A percentile compares a stretch with the other conserved stretches of the same genome.
Evolutionary conservation across 768 basidiomycete species (phyloP).

Genomic region (Lentinula detonsa): DNA sequence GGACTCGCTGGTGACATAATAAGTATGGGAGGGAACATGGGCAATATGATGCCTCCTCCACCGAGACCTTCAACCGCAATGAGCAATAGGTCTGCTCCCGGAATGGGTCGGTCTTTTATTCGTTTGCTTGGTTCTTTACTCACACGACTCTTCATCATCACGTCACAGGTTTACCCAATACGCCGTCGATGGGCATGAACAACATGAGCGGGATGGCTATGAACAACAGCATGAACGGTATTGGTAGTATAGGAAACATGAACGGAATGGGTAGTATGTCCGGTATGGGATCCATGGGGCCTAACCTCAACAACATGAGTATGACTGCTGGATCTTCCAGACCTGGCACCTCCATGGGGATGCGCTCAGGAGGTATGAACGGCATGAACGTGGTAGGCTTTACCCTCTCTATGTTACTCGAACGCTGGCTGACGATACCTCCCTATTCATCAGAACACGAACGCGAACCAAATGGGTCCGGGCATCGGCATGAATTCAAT

Average conservation of each 20-base stretch:
- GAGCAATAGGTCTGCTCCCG: neutral
- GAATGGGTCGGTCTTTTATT: neutral
- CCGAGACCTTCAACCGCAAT: conserved; percentile 5
- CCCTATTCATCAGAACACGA: neutral
- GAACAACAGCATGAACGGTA: neutral
- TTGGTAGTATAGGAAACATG: neutral
- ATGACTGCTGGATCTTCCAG: neutral
- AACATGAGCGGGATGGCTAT: neutral
- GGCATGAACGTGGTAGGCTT: conserved; percentile 4
- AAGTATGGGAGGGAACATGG: neutral
- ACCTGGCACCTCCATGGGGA: conserved; percentile 8
- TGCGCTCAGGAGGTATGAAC: conserved; percentile 5
- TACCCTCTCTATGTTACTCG: neutral
- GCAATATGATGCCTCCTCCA: conserved; percentile 6
- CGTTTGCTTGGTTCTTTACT: neutral
- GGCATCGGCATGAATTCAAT: conserved; percentile 6
- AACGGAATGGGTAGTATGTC: neutral
- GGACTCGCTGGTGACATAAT: neutral
- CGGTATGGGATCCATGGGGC: neutral
- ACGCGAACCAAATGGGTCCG: conserved; percentile 8
- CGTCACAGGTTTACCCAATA: neutral
- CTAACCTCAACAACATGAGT: neutral
- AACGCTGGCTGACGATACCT: neutral
- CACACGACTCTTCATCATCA: neutral
- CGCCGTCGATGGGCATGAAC: neutral